Conservation (phyloP, 179 eudicot genomes). For the Drosera spatulata region DNA sequence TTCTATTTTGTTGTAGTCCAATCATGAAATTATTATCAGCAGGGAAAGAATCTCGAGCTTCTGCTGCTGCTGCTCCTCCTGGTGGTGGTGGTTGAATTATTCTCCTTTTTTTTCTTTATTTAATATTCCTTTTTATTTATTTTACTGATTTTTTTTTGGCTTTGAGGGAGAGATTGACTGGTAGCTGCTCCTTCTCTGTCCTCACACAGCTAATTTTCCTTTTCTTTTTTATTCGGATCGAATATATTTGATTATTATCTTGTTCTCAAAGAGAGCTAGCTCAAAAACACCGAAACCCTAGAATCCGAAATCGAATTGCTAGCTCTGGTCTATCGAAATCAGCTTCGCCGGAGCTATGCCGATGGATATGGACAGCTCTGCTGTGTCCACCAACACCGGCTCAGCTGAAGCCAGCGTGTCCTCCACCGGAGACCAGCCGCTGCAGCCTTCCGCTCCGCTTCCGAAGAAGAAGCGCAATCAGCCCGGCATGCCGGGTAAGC, state of each 20-base stretch:
- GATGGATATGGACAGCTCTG: conserved; percentile 40
- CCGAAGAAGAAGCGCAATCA: conserved; percentile 72
- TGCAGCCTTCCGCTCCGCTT: conserved; percentile 18
- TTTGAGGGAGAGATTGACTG: conserved; percentile 41
- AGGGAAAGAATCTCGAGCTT: no score
- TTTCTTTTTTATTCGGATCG: neutral
- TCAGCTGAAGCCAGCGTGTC: conserved; percentile 70
- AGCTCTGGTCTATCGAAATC: neutral
- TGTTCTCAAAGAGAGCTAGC: conserved; percentile 8
- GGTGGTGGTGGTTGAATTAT: no score
- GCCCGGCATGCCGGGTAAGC: conserved; percentile 92
- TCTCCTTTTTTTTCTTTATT: no score
- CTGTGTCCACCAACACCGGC: conserved; percentile 30
- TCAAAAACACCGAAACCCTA: conserved; percentile 17
- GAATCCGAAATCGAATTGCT: conserved; percentile 7
- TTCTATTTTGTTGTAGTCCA: no score
- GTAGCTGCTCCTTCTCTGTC: conserved; percentile 22
- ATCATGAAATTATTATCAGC: no score
- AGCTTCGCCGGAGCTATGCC: conserved; percentile 21
- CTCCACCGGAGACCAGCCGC: conserved; percentile 43
- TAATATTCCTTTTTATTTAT: no score
- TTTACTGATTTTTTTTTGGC: no score
- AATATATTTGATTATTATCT: conserved; percentile 1
- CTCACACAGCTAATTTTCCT: neutral
- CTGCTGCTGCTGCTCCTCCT: no score